phyloP scores from a whole-genome alignment of 495 filamentous ascomycete species.

The Diplogelasinospora grovesii region DNA sequence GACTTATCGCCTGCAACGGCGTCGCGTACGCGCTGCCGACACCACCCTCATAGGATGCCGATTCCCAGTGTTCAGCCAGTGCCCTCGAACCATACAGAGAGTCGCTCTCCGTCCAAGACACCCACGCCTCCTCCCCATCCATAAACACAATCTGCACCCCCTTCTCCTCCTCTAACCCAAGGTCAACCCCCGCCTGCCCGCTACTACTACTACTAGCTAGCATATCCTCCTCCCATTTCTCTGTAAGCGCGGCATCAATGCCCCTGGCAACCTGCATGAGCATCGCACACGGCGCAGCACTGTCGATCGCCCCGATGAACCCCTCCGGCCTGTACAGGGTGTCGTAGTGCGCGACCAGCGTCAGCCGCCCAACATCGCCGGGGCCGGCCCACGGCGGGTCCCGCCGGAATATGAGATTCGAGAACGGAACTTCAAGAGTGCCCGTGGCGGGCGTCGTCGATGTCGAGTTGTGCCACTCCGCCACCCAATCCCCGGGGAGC shows the following conservation, averaged over 20 bases:
- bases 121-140: constrained; percentile 93
- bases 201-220: no score
- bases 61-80: constrained; percentile 22
- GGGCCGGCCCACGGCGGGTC: constrained; percentile 74
- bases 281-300: constrained; percentile 88
- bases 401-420: constrained; percentile 78
- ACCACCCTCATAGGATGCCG: constrained; percentile 9
- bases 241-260: constrained; percentile 69
- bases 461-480: constrained; percentile 82
- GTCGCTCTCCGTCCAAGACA: constrained; percentile 68
- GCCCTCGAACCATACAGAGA: constrained; percentile 72
- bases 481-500: constrained; percentile 72
- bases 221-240: constrained; percentile 76
- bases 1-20: constrained; percentile 66
- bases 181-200: constrained; percentile 46
- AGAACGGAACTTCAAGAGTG: constrained; percentile 66
- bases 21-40: constrained; percentile 36
- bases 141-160: constrained; percentile 87
- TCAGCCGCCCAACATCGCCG: constrained; percentile 73
- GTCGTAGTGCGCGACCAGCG: constrained; percentile 93
- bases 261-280: constrained; percentile 77
- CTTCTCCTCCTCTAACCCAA: constrained; percentile 52
- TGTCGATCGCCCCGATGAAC: constrained; percentile 92
- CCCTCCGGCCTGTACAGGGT: constrained; percentile 73
- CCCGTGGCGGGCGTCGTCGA: constrained; percentile 68